Evolutionary conservation across 495 filamentous ascomycete species (phyloP), one percentile per base, ranked within the genome.

Genomic region (Entonaema liquescens): DNA sequence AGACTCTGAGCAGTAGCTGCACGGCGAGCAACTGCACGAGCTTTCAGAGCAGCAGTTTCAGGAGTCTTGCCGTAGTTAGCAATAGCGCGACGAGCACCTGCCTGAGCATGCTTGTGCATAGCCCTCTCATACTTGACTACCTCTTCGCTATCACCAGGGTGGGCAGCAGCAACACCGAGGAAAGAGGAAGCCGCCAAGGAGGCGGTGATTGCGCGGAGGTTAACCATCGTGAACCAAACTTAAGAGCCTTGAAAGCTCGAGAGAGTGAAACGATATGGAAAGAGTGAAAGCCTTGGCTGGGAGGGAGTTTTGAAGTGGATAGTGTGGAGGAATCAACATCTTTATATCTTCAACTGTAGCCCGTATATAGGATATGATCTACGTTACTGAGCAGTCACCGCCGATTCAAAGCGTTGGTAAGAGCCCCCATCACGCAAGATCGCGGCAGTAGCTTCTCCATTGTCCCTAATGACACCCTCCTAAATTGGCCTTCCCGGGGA

Each of bases 1-100:
- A 88, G 78, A 6, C 76, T 71, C 50, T 79, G 74, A 19, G 82
- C 83, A 5, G 77, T 52, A 21, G 78, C 72, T 19, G 73, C 75
- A 52, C 80, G 78, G 8, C 79, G 80, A 53, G 79, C 72, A 23
- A 71, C 67, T 13, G 81, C 76, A 29, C 79, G 79, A 56, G 73
- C 72, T 54, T 77, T 69, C 6, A 82, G 65, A 40, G 72, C 72
- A n/a, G 75, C 72, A 3, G 72, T 58, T 28, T 68, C 73, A 21
- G 78, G 65, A 11, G 74, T 68, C 26, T 58, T 57, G 26, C 71
- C 68, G 53, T 80, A 82, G 21, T 49, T 63, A 23, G 76, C 70
- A 52, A 82, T 68, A 56, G 80, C 79, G 58, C 78, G 74, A 47
- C 79, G 80, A 28, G 78, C 77, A 47, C 67, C 68, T 11, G 69